Percentiles rank a stretch among this genome's conserved stretches.
Conservation (phyloP, 176 grass and related monocot genomes). For the Musa schizocarpa region DNA sequence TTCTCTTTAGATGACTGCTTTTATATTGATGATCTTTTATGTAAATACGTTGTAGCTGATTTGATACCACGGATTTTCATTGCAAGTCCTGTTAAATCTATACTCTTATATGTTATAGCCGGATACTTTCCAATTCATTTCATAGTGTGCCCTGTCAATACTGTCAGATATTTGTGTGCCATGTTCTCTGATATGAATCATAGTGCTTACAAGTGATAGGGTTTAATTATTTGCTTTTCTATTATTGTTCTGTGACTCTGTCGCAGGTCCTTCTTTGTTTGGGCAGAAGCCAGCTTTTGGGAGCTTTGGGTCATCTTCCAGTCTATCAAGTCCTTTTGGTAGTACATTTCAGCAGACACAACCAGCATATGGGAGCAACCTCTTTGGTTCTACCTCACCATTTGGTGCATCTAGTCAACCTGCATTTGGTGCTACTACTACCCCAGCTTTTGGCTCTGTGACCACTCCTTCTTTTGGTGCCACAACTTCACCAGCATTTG, state of each 20-base stretch:
- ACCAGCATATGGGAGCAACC: constrained; percentile 54
- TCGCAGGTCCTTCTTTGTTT: constrained; percentile 64
- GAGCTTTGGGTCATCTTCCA: constrained; percentile 65
- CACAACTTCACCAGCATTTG: constrained; percentile 17
- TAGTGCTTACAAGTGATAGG: too few relatives aligned
- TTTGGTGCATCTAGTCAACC: constrained; percentile 40
- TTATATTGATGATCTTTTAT: too few relatives aligned
- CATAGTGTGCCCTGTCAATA: not conserved
- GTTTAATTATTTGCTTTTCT: not conserved
- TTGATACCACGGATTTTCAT: not conserved
- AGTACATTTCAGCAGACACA: constrained; percentile 72
- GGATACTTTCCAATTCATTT: too few relatives aligned
- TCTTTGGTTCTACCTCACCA: constrained; percentile 45
- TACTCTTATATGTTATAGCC: not conserved
- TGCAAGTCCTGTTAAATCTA: not conserved
- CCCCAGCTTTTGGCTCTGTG: constrained; percentile 31
- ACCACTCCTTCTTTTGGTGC: constrained; percentile 42
- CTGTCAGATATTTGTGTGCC: not conserved
- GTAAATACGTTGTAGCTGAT: too few relatives aligned
- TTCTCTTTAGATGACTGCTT: too few relatives aligned
- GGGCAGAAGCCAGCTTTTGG: constrained; percentile 87
- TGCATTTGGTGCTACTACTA: constrained; percentile 28
- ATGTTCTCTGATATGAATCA: not conserved
- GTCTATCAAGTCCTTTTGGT: constrained; percentile 65
- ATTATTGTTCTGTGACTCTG: not conserved